Base-by-base conservation (phyloP, 306 rosid genomes). In the Cucurbita pepo region DNA sequence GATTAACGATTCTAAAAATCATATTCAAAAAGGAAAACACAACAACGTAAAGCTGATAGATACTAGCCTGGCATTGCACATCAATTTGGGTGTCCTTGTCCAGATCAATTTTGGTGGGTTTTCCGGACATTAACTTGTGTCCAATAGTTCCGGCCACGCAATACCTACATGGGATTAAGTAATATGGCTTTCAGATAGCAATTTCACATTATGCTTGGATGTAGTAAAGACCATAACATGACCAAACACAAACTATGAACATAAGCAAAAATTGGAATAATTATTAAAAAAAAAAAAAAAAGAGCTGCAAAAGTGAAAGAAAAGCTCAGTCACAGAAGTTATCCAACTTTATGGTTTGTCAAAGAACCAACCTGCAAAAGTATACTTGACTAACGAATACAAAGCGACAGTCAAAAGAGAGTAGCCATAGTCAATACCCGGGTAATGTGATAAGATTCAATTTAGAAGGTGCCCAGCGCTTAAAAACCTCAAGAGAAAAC, bases 401-500 rank as follows among this genome's bases (percentile, higher is more conserved):
- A 75, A 13, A 51, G 13, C 40, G 10, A 25, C 40, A 63, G 51
- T n/a, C 40, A 57, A 36, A 37, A 10, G 60, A 75, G 30, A 67
- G 51, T 34, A 57, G 53, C 22, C 43, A 71, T 53, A 45, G 65
- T 76, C 14, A 8, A 36, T 87, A 93, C 98, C 98, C 97, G 12
- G 98, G 91, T 79, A 93, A 53, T 65, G 86, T 82, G 64, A 93
- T 78, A 70, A 93, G 97, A 84, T 90, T 90, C 61, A 51, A 78
- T 76, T 86, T 93, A 37, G 89, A 87, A n/a, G 91, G 88, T 81
- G 98, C 97, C 98, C 97, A 93, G 40, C 79, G 93, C 88, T 90
- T 90, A 73, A 93, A 93, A 80, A 83, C 94, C 79, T 93, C 98
- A 18, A 90, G 90, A 25, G 98, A 93, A 85, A 90, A 89, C 58